A percentile compares a stretch with the other conserved stretches of the same genome.
phyloP scores from a whole-genome alignment of 2,329 filamentous ascomycete species.

The Colletotrichum siamense region DNA sequence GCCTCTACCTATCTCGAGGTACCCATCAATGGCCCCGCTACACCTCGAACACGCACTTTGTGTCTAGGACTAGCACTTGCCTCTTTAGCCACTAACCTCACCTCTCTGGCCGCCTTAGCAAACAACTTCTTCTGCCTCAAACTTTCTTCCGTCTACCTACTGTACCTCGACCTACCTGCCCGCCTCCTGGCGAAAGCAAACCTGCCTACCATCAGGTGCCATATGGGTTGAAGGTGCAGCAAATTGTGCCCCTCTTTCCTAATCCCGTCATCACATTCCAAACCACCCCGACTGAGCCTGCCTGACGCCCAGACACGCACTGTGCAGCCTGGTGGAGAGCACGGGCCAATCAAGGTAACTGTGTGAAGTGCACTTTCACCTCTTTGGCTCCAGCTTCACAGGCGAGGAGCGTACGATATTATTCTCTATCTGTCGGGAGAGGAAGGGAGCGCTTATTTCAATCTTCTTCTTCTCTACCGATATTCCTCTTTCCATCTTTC shows the following conservation, averaged over 20 bases:
- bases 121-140: neutral
- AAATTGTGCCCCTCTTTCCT: conserved; percentile 18
- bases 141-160: neutral
- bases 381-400: neutral
- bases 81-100: neutral
- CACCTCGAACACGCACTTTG: neutral
- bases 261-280: conserved; percentile 15
- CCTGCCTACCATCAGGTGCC: neutral
- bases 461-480: neutral
- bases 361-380: neutral
- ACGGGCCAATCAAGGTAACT: neutral
- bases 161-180: neutral
- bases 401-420: neutral
- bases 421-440: neutral
- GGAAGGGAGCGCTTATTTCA: neutral
- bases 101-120: neutral
- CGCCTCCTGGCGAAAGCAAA: neutral
- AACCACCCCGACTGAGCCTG: neutral
- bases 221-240: neutral
- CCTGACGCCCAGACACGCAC: conserved; percentile 17
- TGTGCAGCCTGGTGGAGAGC: conserved; percentile 13
- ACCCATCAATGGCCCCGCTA: neutral
- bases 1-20: neutral
- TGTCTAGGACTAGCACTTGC: neutral
- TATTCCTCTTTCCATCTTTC: neutral